A percentile compares a stretch with the other conserved stretches of the same genome.
phyloP scores from a whole-genome alignment of 306 rosid genomes.

The Sophora flavescens region DNA sequence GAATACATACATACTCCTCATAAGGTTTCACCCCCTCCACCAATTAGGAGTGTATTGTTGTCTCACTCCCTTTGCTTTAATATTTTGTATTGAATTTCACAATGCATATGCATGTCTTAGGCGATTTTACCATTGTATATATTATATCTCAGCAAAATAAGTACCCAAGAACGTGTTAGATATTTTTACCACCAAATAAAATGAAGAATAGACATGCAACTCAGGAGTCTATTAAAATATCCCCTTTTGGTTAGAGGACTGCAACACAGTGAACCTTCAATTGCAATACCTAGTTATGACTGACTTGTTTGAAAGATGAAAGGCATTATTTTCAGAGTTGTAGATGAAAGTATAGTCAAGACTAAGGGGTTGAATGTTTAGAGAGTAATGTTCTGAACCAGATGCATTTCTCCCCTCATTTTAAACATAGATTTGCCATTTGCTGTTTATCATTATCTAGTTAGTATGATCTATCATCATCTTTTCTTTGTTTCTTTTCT shows the following conservation, averaged over 20 bases:
- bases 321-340: not conserved
- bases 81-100: not conserved
- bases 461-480: not conserved
- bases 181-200: no score
- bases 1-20: not conserved
- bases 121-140: not conserved
- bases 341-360: not conserved
- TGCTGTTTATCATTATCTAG: not conserved
- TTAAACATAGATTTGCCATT: not conserved
- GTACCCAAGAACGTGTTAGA: conserved; percentile 1
- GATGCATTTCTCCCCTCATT: not conserved
- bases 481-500: conserved; percentile 37
- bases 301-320: not conserved
- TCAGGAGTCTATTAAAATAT: not conserved
- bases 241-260: not conserved
- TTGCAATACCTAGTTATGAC: no score
- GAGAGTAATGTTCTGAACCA: conserved; percentile 22
- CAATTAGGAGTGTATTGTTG: not conserved
- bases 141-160: not conserved
- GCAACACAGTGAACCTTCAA: no score
- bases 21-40: conserved; percentile 11
- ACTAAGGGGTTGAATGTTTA: not conserved
- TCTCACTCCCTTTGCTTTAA: conserved; percentile 1
- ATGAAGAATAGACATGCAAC: not conserved
- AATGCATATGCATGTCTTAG: not conserved